A percentile compares a stretch with the other conserved stretches of the same genome.
phyloP scores from a whole-genome alignment of 2,329 filamentous ascomycete species.

The Parasarocladium wereldwijsianum region DNA sequence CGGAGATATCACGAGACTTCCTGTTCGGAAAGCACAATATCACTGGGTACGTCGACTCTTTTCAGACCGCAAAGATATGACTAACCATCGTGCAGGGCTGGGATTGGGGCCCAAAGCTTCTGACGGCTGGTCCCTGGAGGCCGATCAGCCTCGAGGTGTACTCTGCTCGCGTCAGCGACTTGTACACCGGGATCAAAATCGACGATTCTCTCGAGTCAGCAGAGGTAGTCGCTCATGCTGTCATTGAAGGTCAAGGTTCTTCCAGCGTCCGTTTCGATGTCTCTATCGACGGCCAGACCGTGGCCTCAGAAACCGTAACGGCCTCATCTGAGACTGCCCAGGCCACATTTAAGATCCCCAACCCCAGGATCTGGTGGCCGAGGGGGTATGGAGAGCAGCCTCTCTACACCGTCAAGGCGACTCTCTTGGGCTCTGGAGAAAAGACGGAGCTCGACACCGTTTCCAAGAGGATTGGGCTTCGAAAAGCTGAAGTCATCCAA shows the following conservation, averaged over 20 bases:
- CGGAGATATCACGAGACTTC: constrained; percentile 44
- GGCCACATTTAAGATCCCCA: constrained; percentile 22
- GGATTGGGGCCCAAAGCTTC: constrained; percentile 50
- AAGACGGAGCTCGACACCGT: constrained; percentile 34
- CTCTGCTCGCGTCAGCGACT: constrained; percentile 36
- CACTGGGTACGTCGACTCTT: constrained; percentile 49
- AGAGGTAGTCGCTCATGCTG: constrained; percentile 27
- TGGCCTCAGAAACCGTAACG: constrained; percentile 38
- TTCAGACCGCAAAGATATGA: background rate
- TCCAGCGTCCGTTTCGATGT: constrained; percentile 38
- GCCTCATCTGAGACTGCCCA: constrained; percentile 24
- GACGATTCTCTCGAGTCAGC: constrained; percentile 32
- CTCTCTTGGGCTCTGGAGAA: constrained; percentile 28
- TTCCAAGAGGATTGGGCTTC: constrained; percentile 47
- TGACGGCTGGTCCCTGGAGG: constrained; percentile 49
- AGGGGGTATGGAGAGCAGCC: constrained; percentile 54
- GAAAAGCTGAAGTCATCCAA: constrained; percentile 41
- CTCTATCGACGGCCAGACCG: constrained; percentile 27
- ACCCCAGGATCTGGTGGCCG: constrained; percentile 56
- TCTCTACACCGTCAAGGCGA: constrained; percentile 50
- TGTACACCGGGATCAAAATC: constrained; percentile 26
- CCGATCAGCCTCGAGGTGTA: constrained; percentile 50
- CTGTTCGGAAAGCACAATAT: constrained; percentile 52
- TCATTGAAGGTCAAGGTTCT: constrained; percentile 27
- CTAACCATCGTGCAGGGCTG: constrained; percentile 35